phyloP scores from a whole-genome alignment of 306 rosid species.

The Delonix regia region DNA sequence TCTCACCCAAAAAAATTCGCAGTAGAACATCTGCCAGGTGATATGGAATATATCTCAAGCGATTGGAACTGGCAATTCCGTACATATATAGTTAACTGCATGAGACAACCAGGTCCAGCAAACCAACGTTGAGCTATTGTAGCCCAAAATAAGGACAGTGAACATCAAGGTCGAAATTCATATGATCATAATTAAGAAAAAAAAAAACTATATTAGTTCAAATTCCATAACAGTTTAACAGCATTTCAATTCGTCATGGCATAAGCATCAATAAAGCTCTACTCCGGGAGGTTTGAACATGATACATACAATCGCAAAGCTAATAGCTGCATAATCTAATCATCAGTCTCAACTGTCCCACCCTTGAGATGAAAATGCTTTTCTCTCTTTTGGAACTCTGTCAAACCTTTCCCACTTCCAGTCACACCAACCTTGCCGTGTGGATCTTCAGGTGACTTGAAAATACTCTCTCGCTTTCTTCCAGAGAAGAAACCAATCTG shows the following conservation, averaged over 20 bases:
- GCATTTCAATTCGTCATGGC: conserved; percentile 23
- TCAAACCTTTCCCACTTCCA: conserved; percentile 98
- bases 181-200: not conserved
- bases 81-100: not conserved
- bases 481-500: conserved; percentile 95
- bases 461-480: conserved; percentile 93
- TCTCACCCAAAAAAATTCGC: not conserved
- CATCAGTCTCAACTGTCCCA: conserved; percentile 77
- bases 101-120: not conserved
- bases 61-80: not conserved
- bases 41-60: not conserved
- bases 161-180: not conserved
- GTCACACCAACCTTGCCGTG: conserved; percentile 97
- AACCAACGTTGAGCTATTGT: not conserved
- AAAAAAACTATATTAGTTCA: not conserved
- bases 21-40: not conserved
- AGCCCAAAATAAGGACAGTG: not conserved
- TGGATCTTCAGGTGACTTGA: conserved; percentile 98
- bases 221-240: conserved; percentile 18
- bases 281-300: conserved; percentile 32
- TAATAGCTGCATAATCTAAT: conserved; percentile 43
- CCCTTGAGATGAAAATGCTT: conserved; percentile 98
- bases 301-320: conserved; percentile 33
- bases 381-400: conserved; percentile 94
- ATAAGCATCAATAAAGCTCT: conserved; percentile 26